These are phyloP conservation scores for Diaporthe citri DNA, from an alignment of 2,329 filamentous ascomycete genomes.

Conservation along the genomic window DNA sequence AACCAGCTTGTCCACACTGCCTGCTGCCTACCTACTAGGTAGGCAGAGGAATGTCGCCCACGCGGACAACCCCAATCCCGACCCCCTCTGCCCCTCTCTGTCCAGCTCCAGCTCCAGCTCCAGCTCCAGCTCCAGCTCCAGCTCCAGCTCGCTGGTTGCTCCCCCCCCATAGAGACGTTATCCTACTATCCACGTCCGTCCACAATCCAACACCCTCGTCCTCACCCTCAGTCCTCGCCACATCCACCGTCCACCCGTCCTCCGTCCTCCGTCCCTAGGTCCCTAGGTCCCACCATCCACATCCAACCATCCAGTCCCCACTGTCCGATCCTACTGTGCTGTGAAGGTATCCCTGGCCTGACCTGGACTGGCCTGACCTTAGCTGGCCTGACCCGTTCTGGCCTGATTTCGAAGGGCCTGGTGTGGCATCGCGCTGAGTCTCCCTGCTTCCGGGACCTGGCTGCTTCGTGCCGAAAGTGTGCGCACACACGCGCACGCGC, in stretches of 20 bases:
- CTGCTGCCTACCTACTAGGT: neutral
- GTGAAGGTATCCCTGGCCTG: constrained; percentile 19
- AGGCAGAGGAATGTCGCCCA: neutral
- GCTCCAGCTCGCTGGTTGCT: too few species aligned
- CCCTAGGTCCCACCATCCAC: constrained; percentile 20
- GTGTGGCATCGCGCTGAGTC: constrained; percentile 9
- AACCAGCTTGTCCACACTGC: constrained; percentile 5
- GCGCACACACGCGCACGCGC: neutral
- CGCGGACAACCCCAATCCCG: constrained; percentile 17
- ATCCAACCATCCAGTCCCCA: constrained; percentile 22
- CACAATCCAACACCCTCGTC: constrained; percentile 1
- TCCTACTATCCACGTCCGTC: constrained; percentile 10
- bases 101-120: constrained; percentile 8
- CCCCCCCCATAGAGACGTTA: too few species aligned
- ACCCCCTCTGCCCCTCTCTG: neutral
- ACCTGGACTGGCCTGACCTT: constrained; percentile 8
- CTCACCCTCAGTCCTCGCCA: neutral
- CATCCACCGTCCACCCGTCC: constrained; percentile 18
- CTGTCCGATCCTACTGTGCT: constrained; percentile 13
- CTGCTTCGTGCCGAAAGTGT: constrained; percentile 22
- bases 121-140: neutral
- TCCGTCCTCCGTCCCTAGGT: neutral
- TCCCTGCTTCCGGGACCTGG: constrained; percentile 15
- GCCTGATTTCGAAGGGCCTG: constrained; percentile 26
- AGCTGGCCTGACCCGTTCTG: constrained; percentile 13